Evolutionary conservation across 2,329 filamentous ascomycete genomes (phyloP).

Genomic region (Acarospora socialis): DNA sequence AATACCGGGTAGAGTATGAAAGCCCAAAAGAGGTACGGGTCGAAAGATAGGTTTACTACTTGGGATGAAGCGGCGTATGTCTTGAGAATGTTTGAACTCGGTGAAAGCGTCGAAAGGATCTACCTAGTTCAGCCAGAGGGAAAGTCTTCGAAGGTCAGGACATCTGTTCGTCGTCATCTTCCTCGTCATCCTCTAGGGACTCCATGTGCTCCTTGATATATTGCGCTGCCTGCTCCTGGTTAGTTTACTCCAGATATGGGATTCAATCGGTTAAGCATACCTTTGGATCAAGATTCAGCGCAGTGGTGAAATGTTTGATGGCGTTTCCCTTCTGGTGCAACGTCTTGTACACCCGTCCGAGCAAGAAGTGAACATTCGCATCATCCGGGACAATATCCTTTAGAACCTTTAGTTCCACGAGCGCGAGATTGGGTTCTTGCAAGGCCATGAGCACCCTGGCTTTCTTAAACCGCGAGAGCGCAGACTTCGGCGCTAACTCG

Average conservation of each 20-base stretch:
- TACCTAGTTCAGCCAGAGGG: too few species aligned
- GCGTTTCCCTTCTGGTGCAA: constrained; percentile 51
- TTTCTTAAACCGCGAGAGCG: constrained; percentile 84
- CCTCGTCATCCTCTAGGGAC: constrained; percentile 63
- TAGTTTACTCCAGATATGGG: constrained; percentile 8
- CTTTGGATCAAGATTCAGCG: constrained; percentile 91
- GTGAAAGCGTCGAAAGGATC: too few species aligned
- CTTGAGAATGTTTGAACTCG: too few species aligned
- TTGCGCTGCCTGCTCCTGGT: constrained; percentile 54
- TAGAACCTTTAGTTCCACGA: constrained; percentile 71
- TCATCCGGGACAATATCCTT: constrained; percentile 89
- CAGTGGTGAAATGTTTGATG: constrained; percentile 89
- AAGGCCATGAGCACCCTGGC: constrained; percentile 73
- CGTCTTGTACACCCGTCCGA: constrained; percentile 53
- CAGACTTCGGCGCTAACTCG: constrained; percentile 64
- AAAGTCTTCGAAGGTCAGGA: too few species aligned
- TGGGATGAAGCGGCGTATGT: too few species aligned
- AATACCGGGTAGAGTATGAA: too few species aligned
- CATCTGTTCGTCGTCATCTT: constrained; percentile 52
- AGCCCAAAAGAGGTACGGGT: too few species aligned
- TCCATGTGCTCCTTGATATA: constrained; percentile 97
- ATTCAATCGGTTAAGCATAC: constrained; percentile 34
- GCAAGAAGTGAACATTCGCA: constrained; percentile 86
- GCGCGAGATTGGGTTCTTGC: constrained; percentile 52
- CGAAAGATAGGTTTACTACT: too few species aligned